These are phyloP conservation scores for Diplodia mutila DNA, from an alignment of 2,329 filamentous ascomycete genomes.

Conservation along the genomic window DNA sequence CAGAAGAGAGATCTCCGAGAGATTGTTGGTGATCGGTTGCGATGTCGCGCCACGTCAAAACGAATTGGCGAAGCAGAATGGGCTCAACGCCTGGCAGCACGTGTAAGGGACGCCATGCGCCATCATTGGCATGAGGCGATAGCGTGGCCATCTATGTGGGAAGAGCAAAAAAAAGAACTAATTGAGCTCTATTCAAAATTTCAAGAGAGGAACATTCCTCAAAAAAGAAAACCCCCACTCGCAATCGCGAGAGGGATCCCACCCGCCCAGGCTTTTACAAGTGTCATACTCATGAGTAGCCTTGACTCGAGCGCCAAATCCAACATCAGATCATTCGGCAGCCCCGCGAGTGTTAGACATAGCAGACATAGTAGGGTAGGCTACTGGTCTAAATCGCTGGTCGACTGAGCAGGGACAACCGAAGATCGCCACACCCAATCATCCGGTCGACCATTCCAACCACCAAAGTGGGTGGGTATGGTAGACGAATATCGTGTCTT, in stretches of 20 bases:
- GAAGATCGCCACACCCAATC: neutral
- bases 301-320: neutral
- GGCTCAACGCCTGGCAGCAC: neutral
- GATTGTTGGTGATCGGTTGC: neutral
- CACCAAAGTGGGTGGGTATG: neutral
- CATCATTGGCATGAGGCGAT: neutral
- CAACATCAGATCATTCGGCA: no score
- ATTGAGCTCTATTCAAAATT: slow-evolving; percentile 10
- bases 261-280: slow-evolving; percentile 14
- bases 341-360: no score
- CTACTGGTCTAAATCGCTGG: no score
- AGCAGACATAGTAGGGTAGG: no score
- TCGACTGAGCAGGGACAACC: no score
- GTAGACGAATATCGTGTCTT: neutral
- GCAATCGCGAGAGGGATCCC: slow-evolving; percentile 1
- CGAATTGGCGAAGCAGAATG: neutral
- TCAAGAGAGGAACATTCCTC: neutral
- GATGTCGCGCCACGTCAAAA: neutral
- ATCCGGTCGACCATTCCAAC: slow-evolving; percentile 9
- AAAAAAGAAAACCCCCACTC: neutral
- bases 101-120: neutral
- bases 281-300: neutral
- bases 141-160: neutral
- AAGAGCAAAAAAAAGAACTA: neutral
- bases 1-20: slow-evolving; percentile 5